Evolutionary conservation across 78 protist genomes (phyloP).

Genomic region (Monocercomonoides exilis): DNA sequence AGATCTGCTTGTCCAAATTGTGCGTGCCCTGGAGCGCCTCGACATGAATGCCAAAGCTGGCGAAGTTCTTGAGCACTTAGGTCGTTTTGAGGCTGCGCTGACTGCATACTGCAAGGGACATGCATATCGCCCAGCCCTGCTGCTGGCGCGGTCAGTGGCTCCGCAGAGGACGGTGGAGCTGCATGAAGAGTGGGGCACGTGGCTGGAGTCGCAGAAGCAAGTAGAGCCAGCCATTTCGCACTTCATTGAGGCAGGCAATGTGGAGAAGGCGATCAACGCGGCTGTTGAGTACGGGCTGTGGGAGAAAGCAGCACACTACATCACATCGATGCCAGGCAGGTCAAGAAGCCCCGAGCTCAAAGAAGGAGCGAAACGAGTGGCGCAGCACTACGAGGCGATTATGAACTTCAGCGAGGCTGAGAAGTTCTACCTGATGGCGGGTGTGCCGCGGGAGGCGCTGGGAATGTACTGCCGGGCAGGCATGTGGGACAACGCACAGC

Average conservation of each 20-base stretch:
- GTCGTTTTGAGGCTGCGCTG: not conserved
- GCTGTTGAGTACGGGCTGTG: not conserved
- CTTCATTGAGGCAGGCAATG: not conserved
- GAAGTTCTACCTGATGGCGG: not conserved
- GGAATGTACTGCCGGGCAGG: not conserved
- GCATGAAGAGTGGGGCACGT: not conserved
- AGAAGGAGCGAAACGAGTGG: not conserved
- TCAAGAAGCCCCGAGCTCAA: not conserved
- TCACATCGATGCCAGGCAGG: not conserved
- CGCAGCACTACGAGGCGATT: not conserved
- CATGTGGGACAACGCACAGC: not conserved
- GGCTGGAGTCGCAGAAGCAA: not conserved
- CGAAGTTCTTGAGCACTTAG: not conserved
- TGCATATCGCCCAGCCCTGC: not conserved
- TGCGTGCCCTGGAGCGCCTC: not conserved
- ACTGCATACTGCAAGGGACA: not conserved
- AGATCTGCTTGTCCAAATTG: not conserved
- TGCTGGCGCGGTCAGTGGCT: not conserved
- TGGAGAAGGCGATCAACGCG: not conserved
- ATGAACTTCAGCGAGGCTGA: not conserved
- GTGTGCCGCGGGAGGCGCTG: slow-evolving; percentile 7
- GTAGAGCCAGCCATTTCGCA: not conserved
- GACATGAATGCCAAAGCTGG: not conserved
- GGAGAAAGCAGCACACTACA: not conserved
- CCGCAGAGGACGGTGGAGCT: not conserved